Evolutionary conservation across 2,329 filamentous ascomycete species (phyloP), one percentile per base, ranked within the genome.

Genomic region (Tolypocladium sp.): DNA sequence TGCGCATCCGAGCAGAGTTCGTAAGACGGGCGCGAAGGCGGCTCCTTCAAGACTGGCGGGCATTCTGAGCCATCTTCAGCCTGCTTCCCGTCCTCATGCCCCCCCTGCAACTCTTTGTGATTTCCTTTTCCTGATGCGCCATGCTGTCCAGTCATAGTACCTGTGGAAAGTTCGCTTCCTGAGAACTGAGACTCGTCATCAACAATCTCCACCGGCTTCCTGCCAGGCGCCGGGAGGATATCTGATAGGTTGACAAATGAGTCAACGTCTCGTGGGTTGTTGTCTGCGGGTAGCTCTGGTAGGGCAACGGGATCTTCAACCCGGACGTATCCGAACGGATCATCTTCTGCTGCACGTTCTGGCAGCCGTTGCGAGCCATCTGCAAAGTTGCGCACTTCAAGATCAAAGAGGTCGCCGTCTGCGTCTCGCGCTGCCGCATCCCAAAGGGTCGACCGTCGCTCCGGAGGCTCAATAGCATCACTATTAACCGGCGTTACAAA

Each of bases 351-450:
- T 3, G 60, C 63, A 3, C 64, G 60, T 30, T 63, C 65, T 7
- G 62, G 61, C 2, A 68, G 42, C 15, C 61, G 60, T 30, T 76
- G 73, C 3, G 78, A 77, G 8, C 59, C 63, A 27, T 81, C 75
- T 6, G 77, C 76, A 22, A 89, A 71, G 58, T 90, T 83, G 49
- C 89, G 73, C 22, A 86, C 75, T 63, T 88, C 83, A 15, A 85
- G 70, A 57, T 87, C 82, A 56, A 90, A 76, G 3, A 92, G 70
- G 17, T 83, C 80, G 1, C 89, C 88, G 27, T 85, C 81, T 0
- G 75, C 74, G 66, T 90, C 85, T 63, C 90, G 80, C 30, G 89
- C 83, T 6, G 85, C 87, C 44, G 85, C 87, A 60, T 80, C 78
- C 91, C 91, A 96, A 1, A 94, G 76, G 58, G 81, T 78, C 6